Conservation (phyloP, 2,329 filamentous ascomycete genomes). For the Sarocladium strictum region DNA sequence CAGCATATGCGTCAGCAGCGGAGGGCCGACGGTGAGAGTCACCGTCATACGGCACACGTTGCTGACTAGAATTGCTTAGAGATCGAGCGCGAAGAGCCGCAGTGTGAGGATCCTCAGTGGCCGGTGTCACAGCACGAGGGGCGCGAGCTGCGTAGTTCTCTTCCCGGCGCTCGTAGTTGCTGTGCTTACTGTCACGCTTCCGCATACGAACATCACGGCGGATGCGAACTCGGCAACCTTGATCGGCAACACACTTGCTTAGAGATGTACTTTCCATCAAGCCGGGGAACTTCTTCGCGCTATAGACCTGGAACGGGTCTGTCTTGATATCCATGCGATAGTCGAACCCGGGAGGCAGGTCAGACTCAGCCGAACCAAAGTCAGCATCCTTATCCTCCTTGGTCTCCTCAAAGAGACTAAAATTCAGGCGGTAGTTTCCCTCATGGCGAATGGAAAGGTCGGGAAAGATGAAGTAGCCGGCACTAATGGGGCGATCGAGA, state of each 20-base stretch:
- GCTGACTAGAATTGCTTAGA: conserved; percentile 52
- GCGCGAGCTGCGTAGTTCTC: conserved; percentile 47
- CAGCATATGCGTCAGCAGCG: conserved; percentile 36
- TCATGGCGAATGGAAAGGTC: conserved; percentile 95
- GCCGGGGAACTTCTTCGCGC: conserved; percentile 97
- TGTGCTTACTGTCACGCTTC: conserved; percentile 66
- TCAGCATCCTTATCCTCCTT: conserved; percentile 80
- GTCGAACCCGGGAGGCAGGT: conserved; percentile 56
- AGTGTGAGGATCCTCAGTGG: conserved; percentile 24
- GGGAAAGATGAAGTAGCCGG: conserved; percentile 95
- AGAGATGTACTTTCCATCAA: conserved; percentile 82
- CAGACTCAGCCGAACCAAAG: conserved; percentile 36
- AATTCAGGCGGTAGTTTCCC: conserved; percentile 83
- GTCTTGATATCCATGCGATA: conserved; percentile 82
- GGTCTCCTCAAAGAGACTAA: conserved; percentile 89
- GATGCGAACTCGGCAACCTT: conserved; percentile 94
- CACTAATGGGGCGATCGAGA: conserved; percentile 73
- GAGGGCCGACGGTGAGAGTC: conserved; percentile 42
- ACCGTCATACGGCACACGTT: conserved; percentile 33
- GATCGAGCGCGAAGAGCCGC: conserved; percentile 46
- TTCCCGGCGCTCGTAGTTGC: conserved; percentile 47
- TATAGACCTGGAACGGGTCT: conserved; percentile 79
- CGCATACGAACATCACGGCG: conserved; percentile 90
- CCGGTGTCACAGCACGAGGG: conserved; percentile 27
- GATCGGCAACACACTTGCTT: conserved; percentile 88